Percentiles rank a stretch among this genome's conserved stretches.
Conservation (phyloP, 305 asterid species). For the Fraxinus xanthoxyloides region DNA sequence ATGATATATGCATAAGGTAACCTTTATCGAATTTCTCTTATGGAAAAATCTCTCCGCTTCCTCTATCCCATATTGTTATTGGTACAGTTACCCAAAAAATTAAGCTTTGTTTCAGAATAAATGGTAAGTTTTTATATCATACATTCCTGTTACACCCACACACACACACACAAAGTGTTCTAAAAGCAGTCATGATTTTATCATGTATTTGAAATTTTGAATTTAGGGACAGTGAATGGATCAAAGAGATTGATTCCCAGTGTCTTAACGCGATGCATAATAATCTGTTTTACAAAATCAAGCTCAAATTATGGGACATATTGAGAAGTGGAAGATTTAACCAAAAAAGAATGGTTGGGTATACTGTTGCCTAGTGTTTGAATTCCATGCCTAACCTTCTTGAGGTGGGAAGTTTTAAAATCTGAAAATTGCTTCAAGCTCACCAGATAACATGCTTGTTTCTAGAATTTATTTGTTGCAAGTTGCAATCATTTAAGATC, state of each 20-base stretch:
- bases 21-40: background rate
- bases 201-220: background rate
- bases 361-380: background rate
- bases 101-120: background rate
- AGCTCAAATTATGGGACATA: background rate
- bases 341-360: background rate
- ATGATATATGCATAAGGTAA: background rate
- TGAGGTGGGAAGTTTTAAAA: conserved; percentile 8
- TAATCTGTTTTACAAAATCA: background rate
- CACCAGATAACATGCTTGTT: conserved; percentile 3
- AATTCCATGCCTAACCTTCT: background rate
- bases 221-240: background rate
- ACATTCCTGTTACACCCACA: background rate
- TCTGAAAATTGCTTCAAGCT: background rate
- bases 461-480: background rate
- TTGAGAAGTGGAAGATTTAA: background rate
- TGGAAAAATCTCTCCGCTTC: background rate
- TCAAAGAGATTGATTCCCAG: background rate
- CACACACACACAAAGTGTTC: background rate
- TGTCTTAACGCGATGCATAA: background rate
- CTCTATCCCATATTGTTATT: background rate
- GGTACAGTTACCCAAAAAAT: background rate
- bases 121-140: background rate
- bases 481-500: background rate
- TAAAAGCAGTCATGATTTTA: background rate